Evolutionary conservation across 2,329 filamentous ascomycete species (phyloP), one percentile per base, ranked within the genome.

Genomic region (Aspergillus hortae): DNA sequence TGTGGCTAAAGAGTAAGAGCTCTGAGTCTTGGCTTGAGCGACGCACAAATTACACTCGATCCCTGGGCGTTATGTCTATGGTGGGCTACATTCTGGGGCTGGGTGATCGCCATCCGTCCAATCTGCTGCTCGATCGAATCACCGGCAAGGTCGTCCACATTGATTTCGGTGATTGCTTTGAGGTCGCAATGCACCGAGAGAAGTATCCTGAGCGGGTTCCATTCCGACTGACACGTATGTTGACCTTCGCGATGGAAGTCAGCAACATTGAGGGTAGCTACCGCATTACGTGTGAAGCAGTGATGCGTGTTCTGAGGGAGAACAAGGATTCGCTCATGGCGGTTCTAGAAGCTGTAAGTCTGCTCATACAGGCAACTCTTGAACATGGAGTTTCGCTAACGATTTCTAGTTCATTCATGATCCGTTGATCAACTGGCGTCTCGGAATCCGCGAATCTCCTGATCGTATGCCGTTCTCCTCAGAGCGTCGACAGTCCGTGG

Each of bases 281-380:
- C 80, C 86, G 95, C 55, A 97, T 96, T 52, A 97, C 94, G 5
- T 99, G 92, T 64, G 95, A 99, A 74, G 92, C 96, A 63, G 92
- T 96, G 46, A 99, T 99, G 94, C 85, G 94, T 55, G 92, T 99
- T 12, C 78, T 99, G 59, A 81, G 94, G 51, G 91, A 94, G 61
- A 99, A 99, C 74, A 99, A 99, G 74, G 94, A 99, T 76, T 96
- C 91, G 40, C 82, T 99, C 53, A 96, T 99, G 90, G 94, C 94
- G 27, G 94, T 99, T 17, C 78, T 99, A 51, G 94, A 99, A 82
- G 94, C 94, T 59, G 90, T 94, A 83, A 85, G 89, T 86, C 47
- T 23, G 50, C 59, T 10, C 11, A 30, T 30, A 30, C 7, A 4
- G 27, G 7, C 6, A 10, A 10, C 6, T 30, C 27, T 30, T 30